A percentile compares a stretch with the other conserved stretches of the same genome.
Conservation (phyloP, 2,329 filamentous ascomycete genomes). For the Penicillium sp. region DNA sequence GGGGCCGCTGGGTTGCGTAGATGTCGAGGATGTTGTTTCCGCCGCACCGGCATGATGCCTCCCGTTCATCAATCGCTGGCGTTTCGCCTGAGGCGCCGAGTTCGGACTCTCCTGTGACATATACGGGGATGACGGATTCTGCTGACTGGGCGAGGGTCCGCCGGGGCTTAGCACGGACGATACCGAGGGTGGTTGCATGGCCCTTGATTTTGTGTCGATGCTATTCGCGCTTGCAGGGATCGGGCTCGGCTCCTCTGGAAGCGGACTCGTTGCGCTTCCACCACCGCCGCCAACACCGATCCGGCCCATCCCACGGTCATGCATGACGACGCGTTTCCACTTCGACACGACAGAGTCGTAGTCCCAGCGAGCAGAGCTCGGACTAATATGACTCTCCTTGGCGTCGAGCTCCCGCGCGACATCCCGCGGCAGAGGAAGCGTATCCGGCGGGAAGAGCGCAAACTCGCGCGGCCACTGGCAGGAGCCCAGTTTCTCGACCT, state of each 20-base stretch:
- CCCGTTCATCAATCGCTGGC: conserved; percentile 43
- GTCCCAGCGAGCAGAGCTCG: conserved; percentile 49
- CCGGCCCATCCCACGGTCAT: conserved; percentile 49
- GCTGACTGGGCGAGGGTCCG: conserved; percentile 33
- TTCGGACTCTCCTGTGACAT: conserved; percentile 32
- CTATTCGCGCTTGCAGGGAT: not conserved
- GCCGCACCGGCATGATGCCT: conserved; percentile 16
- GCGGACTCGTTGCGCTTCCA: conserved; percentile 22
- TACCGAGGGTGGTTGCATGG: conserved; percentile 21
- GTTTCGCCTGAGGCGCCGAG: conserved; percentile 35
- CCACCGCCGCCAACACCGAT: conserved; percentile 33
- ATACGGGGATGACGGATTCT: conserved; percentile 34
- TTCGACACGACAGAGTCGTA: conserved; percentile 54
- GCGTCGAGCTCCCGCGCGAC: conserved; percentile 44
- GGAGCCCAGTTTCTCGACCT: conserved; percentile 51
- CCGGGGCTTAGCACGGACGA: conserved; percentile 32
- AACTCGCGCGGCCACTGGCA: conserved; percentile 57
- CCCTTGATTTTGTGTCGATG: conserved; percentile 12
- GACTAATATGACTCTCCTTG: conserved; percentile 40
- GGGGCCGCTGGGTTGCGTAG: conserved; percentile 14
- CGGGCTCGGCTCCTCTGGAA: conserved; percentile 22
- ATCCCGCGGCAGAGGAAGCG: conserved; percentile 45
- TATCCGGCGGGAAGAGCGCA: conserved; percentile 53
- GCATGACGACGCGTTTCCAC: conserved; percentile 55
- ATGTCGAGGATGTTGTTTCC: conserved; percentile 2